phyloP scores from a whole-genome alignment of 1,284 basidiomycete species.

The Amylostereum areolatum region DNA sequence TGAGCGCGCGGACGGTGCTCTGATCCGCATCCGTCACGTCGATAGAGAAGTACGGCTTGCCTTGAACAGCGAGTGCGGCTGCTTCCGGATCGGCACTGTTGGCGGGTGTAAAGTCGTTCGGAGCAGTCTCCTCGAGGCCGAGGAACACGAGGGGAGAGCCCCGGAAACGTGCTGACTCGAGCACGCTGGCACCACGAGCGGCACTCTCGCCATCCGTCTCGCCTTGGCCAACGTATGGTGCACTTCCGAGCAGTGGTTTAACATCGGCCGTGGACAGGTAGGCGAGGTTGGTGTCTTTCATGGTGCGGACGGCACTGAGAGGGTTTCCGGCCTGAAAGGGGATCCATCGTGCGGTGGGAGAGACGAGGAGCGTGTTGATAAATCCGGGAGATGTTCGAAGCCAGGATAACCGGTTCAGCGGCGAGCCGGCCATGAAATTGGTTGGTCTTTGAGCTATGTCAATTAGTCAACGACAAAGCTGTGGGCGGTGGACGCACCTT shows the following conservation, averaged over 20 bases:
- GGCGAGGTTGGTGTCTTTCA: slow-evolving; percentile 29
- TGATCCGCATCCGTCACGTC: slow-evolving; percentile 58
- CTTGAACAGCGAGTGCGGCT: slow-evolving; percentile 56
- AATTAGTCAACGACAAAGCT: too few relatives aligned
- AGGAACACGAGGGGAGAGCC: slow-evolving; percentile 61
- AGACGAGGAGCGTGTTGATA: slow-evolving; percentile 59
- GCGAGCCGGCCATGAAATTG: slow-evolving; percentile 73
- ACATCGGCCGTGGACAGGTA: slow-evolving; percentile 53
- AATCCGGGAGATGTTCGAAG: slow-evolving; percentile 67
- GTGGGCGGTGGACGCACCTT: too few relatives aligned
- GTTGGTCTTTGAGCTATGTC: slow-evolving; percentile 21
- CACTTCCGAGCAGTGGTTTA: slow-evolving; percentile 33
- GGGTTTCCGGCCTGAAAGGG: slow-evolving; percentile 68
- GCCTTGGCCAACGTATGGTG: slow-evolving; percentile 64
- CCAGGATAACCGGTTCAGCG: slow-evolving; percentile 85
- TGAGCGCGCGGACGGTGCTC: slow-evolving; percentile 34
- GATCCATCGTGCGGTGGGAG: slow-evolving; percentile 64
- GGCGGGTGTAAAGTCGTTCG: slow-evolving; percentile 43
- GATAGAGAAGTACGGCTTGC: slow-evolving; percentile 75
- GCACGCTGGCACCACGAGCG: slow-evolving; percentile 35
- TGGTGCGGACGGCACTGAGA: slow-evolving; percentile 35
- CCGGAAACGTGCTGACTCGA: slow-evolving; percentile 62
- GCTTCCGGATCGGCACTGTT: slow-evolving; percentile 20
- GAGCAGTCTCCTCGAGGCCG: slow-evolving; percentile 69
- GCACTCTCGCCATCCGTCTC: slow-evolving; percentile 42